These are phyloP conservation scores for Acanthochlamys bracteata DNA, from an alignment of 106 monocot genomes.

Conservation along the genomic window DNA sequence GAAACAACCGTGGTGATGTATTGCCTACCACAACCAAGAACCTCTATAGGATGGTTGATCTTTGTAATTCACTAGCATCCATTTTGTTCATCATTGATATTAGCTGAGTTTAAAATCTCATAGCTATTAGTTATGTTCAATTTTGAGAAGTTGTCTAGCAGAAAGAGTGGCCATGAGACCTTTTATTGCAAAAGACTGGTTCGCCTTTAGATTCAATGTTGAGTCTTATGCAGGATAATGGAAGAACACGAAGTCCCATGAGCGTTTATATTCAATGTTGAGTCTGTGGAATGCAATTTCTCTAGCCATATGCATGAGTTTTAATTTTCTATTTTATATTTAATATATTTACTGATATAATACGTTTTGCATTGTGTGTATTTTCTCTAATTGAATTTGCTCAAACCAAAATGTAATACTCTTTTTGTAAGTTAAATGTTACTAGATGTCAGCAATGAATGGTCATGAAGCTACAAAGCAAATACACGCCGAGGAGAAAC, in stretches of 20 bases:
- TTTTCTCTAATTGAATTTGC: neutral
- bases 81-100: constrained; percentile 53
- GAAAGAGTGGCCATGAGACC: too few species aligned
- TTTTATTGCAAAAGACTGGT: constrained; percentile 19
- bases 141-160: constrained; percentile 20
- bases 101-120: constrained; percentile 11
- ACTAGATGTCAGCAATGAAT: constrained; percentile 88
- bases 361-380: neutral
- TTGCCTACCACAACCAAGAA: constrained; percentile 16
- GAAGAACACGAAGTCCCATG: neutral
- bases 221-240: constrained; percentile 37
- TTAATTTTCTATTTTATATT: neutral
- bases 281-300: constrained; percentile 1
- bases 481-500: constrained; percentile 52
- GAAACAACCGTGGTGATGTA: neutral
- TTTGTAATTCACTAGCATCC: neutral
- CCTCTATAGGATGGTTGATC: constrained; percentile 6
- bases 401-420: too few species aligned
- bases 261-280: too few species aligned
- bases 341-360: neutral
- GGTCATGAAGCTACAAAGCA: constrained; percentile 73
- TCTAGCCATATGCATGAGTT: too few species aligned
- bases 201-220: constrained; percentile 38
- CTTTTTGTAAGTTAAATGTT: neutral
- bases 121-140: constrained; percentile 21